Evolutionary conservation across 176 grass and related monocot species (phyloP).

Genomic region (Oryza australiensis): DNA sequence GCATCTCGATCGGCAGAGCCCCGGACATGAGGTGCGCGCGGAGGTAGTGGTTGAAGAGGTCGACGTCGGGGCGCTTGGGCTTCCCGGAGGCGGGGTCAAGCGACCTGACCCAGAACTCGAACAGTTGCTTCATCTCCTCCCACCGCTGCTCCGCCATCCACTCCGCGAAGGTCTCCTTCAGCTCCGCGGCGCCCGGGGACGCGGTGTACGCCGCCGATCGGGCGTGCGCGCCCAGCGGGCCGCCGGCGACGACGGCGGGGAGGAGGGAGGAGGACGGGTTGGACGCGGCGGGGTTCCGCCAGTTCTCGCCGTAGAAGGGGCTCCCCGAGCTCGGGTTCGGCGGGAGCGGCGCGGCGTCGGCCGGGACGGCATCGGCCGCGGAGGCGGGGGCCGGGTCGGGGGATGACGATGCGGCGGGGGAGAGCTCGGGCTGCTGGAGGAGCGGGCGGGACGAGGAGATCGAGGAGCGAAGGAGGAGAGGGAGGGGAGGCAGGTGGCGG

Average conservation of each 20-base stretch:
- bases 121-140: slow-evolving; percentile 65
- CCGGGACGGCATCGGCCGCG: neutral
- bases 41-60: slow-evolving; percentile 94
- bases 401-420: neutral
- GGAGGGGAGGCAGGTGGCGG: slow-evolving; percentile 3
- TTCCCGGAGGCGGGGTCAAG: slow-evolving; percentile 68
- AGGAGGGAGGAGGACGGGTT: slow-evolving; percentile 35
- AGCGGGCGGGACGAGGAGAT: slow-evolving; percentile 75
- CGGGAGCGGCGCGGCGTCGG: slow-evolving; percentile 56
- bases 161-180: slow-evolving; percentile 69
- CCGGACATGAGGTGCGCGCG: slow-evolving; percentile 68
- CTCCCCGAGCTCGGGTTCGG: slow-evolving; percentile 82
- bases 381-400: neutral
- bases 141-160: slow-evolving; percentile 75
- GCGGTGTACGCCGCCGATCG: slow-evolving; percentile 45
- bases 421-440: slow-evolving; percentile 65
- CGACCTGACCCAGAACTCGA: slow-evolving; percentile 81
- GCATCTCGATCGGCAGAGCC: slow-evolving; percentile 52
- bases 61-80: slow-evolving; percentile 83
- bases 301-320: slow-evolving; percentile 87
- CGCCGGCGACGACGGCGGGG: slow-evolving; percentile 44
- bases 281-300: slow-evolving; percentile 61
- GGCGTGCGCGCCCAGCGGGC: neutral
- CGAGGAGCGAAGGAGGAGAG: slow-evolving; percentile 48
- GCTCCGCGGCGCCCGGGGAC: slow-evolving; percentile 42